Evolutionary conservation across 495 filamentous ascomycete genomes (phyloP).

Genomic region (Penicillium pancosmium): DNA sequence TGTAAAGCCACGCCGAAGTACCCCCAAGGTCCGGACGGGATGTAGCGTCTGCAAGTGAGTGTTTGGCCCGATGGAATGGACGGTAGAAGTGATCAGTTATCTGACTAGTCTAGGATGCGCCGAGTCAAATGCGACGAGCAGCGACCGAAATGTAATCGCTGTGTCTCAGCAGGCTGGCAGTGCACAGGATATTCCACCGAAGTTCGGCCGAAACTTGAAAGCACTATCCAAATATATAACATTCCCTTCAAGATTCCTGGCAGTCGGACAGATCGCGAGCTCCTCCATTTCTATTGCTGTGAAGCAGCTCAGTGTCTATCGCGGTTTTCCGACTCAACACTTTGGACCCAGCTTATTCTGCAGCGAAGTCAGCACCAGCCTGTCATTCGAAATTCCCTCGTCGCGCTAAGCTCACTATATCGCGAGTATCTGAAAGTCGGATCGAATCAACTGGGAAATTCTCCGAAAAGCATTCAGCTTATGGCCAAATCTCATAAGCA

Average conservation of each 20-base stretch:
- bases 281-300: conserved; percentile 40
- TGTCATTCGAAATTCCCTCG: conserved; percentile 44
- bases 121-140: conserved; percentile 50
- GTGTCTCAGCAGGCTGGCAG: conserved; percentile 33
- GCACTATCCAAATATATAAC: conserved; percentile 26
- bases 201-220: background rate
- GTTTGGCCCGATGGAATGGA: background rate
- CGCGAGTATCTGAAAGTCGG: conserved; percentile 4
- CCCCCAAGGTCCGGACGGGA: conserved; percentile 30
- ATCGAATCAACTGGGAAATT: background rate
- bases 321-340: conserved; percentile 40
- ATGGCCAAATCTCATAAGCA: conserved; percentile 29
- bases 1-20: conserved; percentile 17
- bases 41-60: conserved; percentile 31
- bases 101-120: conserved; percentile 28
- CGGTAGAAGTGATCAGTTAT: background rate
- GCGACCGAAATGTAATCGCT: conserved; percentile 40
- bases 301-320: conserved; percentile 36
- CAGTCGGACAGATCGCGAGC: conserved; percentile 36
- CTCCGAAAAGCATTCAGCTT: conserved; percentile 12
- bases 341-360: conserved; percentile 45
- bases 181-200: conserved; percentile 42
- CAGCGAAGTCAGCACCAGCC: conserved; percentile 40
- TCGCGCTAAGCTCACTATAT: conserved; percentile 36
- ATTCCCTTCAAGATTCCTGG: conserved; percentile 42